Evolutionary conservation across 2,329 filamentous ascomycete species (phyloP).

Genomic region (Nemania sp.): DNA sequence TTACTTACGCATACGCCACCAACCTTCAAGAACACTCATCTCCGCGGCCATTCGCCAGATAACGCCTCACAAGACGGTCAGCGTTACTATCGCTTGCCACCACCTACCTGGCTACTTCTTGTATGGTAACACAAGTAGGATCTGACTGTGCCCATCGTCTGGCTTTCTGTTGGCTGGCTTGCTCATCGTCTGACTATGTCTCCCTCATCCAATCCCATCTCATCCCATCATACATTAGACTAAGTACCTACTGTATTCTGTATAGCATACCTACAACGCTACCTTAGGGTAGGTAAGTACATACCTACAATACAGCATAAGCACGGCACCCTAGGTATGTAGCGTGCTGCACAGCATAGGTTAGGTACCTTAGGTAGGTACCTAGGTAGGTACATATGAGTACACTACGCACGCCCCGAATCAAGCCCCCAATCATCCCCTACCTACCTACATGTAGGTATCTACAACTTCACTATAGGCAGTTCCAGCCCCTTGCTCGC

Average conservation of each 20-base stretch:
- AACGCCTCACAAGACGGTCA: conserved; percentile 21
- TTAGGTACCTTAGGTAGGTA: no score
- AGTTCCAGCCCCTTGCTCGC: conserved; percentile 9
- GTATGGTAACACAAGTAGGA: conserved; percentile 17
- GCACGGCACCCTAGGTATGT: no score
- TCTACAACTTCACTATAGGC: background rate
- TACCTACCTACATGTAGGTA: background rate
- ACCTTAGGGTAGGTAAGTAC: no score
- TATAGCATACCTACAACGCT: no score
- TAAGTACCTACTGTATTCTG: no score
- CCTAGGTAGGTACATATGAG: no score
- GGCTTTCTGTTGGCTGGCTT: background rate
- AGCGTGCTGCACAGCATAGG: no score
- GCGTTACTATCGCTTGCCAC: conserved; percentile 22
- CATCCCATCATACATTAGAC: no score
- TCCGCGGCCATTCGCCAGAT: background rate
- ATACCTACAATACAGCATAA: no score
- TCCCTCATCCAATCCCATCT: background rate
- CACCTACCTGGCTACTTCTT: background rate
- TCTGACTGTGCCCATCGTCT: conserved; percentile 25
- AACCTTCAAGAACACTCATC: background rate
- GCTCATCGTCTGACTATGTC: conserved; percentile 7
- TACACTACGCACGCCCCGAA: conserved; percentile 4
- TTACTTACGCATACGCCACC: no score
- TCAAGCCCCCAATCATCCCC: conserved; percentile 15